Conservation (phyloP, 2,329 filamentous ascomycete species). For the Colletotrichum truncatum region DNA sequence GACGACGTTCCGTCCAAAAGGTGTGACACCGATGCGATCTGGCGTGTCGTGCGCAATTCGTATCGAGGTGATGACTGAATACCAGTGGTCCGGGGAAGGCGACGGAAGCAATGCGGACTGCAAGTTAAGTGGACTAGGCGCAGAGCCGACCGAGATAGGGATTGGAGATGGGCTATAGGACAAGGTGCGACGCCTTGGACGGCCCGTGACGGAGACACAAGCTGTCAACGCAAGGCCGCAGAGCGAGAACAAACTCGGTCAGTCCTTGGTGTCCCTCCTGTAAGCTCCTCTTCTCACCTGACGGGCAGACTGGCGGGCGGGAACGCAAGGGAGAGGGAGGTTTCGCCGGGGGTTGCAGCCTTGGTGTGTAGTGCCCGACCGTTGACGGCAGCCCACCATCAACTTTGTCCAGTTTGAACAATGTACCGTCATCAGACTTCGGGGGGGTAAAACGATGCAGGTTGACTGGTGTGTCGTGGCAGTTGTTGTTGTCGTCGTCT, state of each 20-base stretch:
- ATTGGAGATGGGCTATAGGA: conserved; percentile 20
- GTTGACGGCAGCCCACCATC: conserved; percentile 5
- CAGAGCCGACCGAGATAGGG: background rate
- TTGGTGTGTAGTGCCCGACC: conserved; percentile 16
- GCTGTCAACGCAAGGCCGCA: background rate
- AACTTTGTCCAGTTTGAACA: background rate
- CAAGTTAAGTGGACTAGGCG: background rate
- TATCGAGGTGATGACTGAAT: background rate
- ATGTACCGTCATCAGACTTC: background rate
- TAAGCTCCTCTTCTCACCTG: background rate
- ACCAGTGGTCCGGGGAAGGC: conserved; percentile 19
- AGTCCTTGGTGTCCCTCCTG: background rate
- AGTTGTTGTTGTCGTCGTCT: background rate
- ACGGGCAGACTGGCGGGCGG: conserved; percentile 17
- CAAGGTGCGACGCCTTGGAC: background rate
- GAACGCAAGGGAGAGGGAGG: conserved; percentile 16
- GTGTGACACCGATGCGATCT: conserved; percentile 20
- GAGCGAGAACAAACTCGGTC: conserved; percentile 1
- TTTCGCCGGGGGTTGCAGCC: conserved; percentile 12
- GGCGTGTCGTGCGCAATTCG: conserved; percentile 2
- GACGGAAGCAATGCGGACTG: conserved; percentile 17
- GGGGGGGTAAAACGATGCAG: no score
- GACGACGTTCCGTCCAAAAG: background rate
- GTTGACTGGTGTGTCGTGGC: background rate
- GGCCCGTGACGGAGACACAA: conserved; percentile 14